Evolutionary conservation across 2,329 filamentous ascomycete species (phyloP).

Genomic region (Diaporthe sp.): DNA sequence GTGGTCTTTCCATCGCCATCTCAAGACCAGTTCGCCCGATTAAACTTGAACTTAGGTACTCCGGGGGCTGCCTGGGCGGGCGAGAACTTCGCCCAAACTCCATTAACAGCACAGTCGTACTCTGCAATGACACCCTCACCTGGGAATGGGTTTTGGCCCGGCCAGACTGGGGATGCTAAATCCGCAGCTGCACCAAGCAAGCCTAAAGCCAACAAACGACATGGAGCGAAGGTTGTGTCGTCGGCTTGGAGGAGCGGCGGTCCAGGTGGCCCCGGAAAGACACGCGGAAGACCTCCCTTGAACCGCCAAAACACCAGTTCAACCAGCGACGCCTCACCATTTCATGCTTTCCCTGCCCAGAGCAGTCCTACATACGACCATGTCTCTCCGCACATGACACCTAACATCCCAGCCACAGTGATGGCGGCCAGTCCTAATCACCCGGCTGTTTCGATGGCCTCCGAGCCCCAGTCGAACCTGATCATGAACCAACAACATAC

Average conservation of each 20-base stretch:
- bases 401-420: slow-evolving; percentile 1
- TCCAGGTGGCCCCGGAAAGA: slow-evolving; percentile 75
- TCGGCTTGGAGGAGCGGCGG: slow-evolving; percentile 86
- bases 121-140: slow-evolving; percentile 81
- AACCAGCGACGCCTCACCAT: slow-evolving; percentile 65
- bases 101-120: slow-evolving; percentile 79
- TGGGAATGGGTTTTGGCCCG: slow-evolving; percentile 67
- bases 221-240: slow-evolving; percentile 87
- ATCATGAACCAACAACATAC: slow-evolving; percentile 25
- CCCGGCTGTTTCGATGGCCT: slow-evolving; percentile 2
- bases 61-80: slow-evolving; percentile 60
- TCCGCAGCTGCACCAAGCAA: slow-evolving; percentile 81
- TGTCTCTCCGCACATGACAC: slow-evolving; percentile 28
- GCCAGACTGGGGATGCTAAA: slow-evolving; percentile 70
- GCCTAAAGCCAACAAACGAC: slow-evolving; percentile 69
- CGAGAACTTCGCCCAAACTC: slow-evolving; percentile 71
- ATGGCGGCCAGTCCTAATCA: slow-evolving; percentile 20
- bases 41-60: slow-evolving; percentile 51
- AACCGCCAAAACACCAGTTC: slow-evolving; percentile 64
- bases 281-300: slow-evolving; percentile 84
- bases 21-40: slow-evolving; percentile 53
- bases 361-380: slow-evolving; percentile 51
- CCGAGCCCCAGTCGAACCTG: slow-evolving; percentile 26
- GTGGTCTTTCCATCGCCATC: slow-evolving; percentile 53
- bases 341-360: slow-evolving; percentile 75